These are phyloP conservation scores for Podospora australis DNA, from an alignment of 495 filamentous ascomycete species.

Conservation along the genomic window DNA sequence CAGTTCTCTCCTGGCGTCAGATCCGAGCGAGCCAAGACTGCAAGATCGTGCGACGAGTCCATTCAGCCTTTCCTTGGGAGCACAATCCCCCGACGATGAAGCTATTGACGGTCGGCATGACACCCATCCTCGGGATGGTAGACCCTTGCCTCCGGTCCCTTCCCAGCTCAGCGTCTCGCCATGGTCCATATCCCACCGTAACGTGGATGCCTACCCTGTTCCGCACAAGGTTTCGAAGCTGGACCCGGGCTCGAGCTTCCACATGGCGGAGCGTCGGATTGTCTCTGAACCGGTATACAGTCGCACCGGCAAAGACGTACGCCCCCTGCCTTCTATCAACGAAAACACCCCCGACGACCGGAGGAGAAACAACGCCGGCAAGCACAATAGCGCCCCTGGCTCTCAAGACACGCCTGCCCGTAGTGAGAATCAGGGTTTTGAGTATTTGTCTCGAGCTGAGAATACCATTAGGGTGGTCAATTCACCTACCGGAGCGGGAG, in stretches of 20 bases:
- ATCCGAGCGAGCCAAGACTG: conserved; percentile 13
- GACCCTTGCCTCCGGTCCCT: conserved; percentile 49
- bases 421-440: conserved; percentile 28
- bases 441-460: conserved; percentile 28
- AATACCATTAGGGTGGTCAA: conserved; percentile 48
- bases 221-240: conserved; percentile 1
- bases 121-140: conserved; percentile 26
- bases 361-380: conserved; percentile 19
- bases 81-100: not conserved
- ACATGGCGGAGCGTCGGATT: conserved; percentile 21
- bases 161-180: conserved; percentile 37
- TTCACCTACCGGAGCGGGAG: conserved; percentile 24
- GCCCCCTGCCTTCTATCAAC: conserved; percentile 46
- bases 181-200: conserved; percentile 14
- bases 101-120: no score
- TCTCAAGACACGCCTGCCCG: conserved; percentile 27
- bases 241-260: not conserved
- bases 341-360: conserved; percentile 36
- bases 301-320: conserved; percentile 28
- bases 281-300: conserved; percentile 52
- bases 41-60: conserved; percentile 18
- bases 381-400: conserved; percentile 23
- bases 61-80: conserved; percentile 23
- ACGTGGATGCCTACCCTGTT: conserved; percentile 12
- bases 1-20: conserved; percentile 52